Percentiles rank a stretch among this genome's conserved stretches.
Conservation (phyloP, 441 rosid species). For the Euphorbia celastroides region DNA sequence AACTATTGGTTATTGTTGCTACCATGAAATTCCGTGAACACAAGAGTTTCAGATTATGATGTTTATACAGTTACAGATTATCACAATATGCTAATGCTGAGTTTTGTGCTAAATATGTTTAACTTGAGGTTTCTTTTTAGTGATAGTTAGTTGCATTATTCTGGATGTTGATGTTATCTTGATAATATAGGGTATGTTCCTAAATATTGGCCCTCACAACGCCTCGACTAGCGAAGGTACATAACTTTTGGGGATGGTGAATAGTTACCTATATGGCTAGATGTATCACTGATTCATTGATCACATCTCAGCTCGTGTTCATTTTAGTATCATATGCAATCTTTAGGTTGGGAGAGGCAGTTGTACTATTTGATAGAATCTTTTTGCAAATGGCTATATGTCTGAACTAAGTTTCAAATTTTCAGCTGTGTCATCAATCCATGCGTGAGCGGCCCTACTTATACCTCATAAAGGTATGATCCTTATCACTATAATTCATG, state of each 20-base stretch:
- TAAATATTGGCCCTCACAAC: slow-evolving; percentile 8
- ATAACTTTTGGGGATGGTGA: not conserved
- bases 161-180: not conserved
- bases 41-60: not conserved
- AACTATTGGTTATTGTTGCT: not conserved
- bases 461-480: slow-evolving; percentile 30
- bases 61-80: not conserved
- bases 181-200: not conserved
- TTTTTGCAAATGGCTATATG: slow-evolving; percentile 1
- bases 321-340: not conserved
- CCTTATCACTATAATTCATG: slow-evolving; percentile 2
- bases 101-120: not conserved
- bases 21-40: not conserved
- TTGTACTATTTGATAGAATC: slow-evolving; percentile 1
- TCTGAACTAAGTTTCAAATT: slow-evolving; percentile 17
- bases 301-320: not conserved
- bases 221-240: not conserved
- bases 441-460: slow-evolving; percentile 29
- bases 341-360: not conserved
- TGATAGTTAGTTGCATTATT: not conserved
- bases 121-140: not conserved
- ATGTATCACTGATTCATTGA: not conserved
- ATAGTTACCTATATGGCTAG: not conserved
- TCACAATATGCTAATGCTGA: too few relatives aligned
- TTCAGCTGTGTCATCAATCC: slow-evolving; percentile 35